Base-by-base conservation (phyloP, 176 grass and related monocot species). In the Rhipidocladum racemiflorum region DNA sequence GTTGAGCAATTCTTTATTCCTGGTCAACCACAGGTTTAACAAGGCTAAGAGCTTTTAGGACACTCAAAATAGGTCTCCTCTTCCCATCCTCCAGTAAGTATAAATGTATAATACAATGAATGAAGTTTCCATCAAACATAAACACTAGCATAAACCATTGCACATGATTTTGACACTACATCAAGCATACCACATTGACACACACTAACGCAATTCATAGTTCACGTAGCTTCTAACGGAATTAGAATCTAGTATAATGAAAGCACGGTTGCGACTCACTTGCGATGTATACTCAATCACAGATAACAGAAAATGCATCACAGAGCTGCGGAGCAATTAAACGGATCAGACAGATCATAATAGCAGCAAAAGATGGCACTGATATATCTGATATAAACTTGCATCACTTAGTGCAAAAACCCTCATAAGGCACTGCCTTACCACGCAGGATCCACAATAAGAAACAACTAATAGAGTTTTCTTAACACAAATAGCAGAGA, bases 401-500 rank as follows among this genome's bases (percentile, higher is more conserved):
- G 66, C 29, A 68, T 73, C 40, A n/a, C 38, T 49, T 48, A 49
- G 38, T 67, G 28, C 74, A 79, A 83, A 86, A 86, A 82, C 77
- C 50, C 48, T 78, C 57, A 77, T 42, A 73, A 59, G 18, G 0
- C 36, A 9, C 57, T 59, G 65, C 46, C 18, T 23, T 43, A 57
- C 23, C 38, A 86, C 27, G 27, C 46, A 30, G 28, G 21, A 81
- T 61, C 20, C 38, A 85, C 54, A 70, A 44, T 14, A 79, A 55
- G 29, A 24, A 81, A 46, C 76, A 81, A 63, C 76, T 81, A 88
- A 61, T 28, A 1, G 85, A 28, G 77, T 89, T 46, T 85, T 85
- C 18, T 66, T 28, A 86, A 86, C 83, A 60, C 79, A 83, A 83
- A 90, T 48, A 73, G 30, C 18, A 15, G 18, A 9, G 59, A 74